A percentile compares a stretch with the other conserved stretches of the same genome.
Evolutionary conservation across 1,139 yeast species (phyloP).

Genomic region (Yamadazyma oceani): DNA sequence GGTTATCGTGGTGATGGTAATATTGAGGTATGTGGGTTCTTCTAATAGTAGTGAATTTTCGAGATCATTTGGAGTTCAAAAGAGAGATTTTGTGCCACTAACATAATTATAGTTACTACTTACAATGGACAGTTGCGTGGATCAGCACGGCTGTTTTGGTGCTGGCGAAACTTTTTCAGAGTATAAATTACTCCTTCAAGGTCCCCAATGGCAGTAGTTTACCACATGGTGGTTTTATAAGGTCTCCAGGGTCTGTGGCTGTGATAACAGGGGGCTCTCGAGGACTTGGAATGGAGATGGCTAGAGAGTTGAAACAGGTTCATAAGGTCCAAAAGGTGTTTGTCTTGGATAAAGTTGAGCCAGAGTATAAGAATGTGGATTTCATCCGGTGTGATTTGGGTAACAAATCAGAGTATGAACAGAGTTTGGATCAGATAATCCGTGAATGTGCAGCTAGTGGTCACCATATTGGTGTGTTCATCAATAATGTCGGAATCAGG

Average conservation of each 20-base stretch:
- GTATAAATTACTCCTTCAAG: conserved; percentile 8
- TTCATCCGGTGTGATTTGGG: conserved; percentile 53
- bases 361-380: conserved; percentile 21
- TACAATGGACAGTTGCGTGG: neutral
- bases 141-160: neutral
- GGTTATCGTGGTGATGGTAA: too few relatives aligned
- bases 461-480: conserved; percentile 48
- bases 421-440: conserved; percentile 23
- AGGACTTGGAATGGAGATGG: conserved; percentile 57
- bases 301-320: conserved; percentile 28
- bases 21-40: too few relatives aligned
- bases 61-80: neutral
- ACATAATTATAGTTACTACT: too few relatives aligned
- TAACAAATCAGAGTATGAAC: conserved; percentile 27
- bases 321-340: conserved; percentile 35
- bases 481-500: conserved; percentile 78
- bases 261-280: conserved; percentile 66
- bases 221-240: too few relatives aligned
- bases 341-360: conserved; percentile 47
- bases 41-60: too few relatives aligned
- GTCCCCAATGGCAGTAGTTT: conserved; percentile 18
- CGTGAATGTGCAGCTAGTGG: conserved; percentile 26
- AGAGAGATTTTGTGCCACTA: too few relatives aligned
- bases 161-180: conserved; percentile 8
- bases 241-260: conserved; percentile 31